These are phyloP conservation scores for Tulasnella sp. DNA, from an alignment of 768 basidiomycete species.

Conservation along the genomic window DNA sequence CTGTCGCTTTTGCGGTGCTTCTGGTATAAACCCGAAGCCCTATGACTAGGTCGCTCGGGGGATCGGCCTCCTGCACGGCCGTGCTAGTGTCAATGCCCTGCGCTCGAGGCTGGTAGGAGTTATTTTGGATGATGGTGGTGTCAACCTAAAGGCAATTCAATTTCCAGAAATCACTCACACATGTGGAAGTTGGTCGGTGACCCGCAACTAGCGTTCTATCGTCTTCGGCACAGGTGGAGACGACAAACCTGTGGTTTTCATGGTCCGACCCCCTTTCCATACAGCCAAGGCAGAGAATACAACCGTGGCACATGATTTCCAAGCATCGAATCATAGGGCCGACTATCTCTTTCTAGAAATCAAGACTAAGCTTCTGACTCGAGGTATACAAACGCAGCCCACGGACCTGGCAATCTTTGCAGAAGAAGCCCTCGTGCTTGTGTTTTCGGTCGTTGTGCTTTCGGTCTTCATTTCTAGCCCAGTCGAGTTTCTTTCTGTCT, in stretches of 20 bases:
- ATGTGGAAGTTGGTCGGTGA: not conserved
- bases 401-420: not conserved
- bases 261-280: not conserved
- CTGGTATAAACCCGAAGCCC: conserved; percentile 24
- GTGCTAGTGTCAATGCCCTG: not conserved
- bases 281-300: not conserved
- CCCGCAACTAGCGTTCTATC: not conserved
- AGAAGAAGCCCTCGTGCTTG: not conserved
- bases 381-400: not conserved
- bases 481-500: not conserved
- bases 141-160: no score
- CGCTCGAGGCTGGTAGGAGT: not conserved
- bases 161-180: not conserved
- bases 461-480: not conserved
- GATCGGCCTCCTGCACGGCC: not conserved
- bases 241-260: not conserved
- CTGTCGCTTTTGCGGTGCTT: not conserved
- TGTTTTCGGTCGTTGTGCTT: not conserved
- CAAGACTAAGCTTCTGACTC: not conserved
- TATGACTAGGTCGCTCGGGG: not conserved
- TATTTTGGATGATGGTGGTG: no score
- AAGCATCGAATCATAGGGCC: not conserved
- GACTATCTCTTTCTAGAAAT: not conserved
- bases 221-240: not conserved
- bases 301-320: conserved; percentile 9